Percentiles rank a stretch among this genome's conserved stretches.
These are phyloP conservation scores for Fragaria ananassa DNA, from an alignment of 306 rosid genomes.

Conservation along the genomic window DNA sequence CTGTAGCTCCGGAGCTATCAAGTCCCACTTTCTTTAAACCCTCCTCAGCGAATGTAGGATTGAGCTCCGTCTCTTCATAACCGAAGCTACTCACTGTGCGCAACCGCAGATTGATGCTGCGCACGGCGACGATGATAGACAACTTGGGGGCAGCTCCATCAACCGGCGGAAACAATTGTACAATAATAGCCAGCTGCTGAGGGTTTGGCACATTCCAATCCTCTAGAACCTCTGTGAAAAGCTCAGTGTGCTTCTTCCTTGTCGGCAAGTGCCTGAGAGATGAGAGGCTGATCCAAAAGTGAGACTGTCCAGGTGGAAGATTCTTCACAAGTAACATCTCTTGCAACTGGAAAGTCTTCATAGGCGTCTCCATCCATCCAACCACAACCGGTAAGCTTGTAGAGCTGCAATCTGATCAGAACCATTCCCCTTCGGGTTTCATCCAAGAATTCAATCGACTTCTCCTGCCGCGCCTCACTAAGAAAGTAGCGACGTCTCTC, in stretches of 20 bases:
- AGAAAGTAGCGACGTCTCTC: neutral
- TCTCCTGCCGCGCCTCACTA: neutral
- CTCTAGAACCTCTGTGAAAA: neutral
- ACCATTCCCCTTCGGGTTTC: neutral
- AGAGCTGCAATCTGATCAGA: slow-evolving; percentile 1
- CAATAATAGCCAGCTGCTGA: neutral
- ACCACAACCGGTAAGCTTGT: neutral
- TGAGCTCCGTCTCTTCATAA: neutral
- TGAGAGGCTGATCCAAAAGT: neutral
- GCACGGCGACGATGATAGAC: neutral
- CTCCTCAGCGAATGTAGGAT: neutral
- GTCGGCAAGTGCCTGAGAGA: neutral
- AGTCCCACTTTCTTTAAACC: too few relatives aligned
- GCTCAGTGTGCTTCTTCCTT: neutral
- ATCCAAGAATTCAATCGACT: neutral
- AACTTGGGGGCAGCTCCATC: neutral
- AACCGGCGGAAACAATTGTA: neutral
- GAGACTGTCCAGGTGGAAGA: neutral
- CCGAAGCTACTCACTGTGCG: neutral
- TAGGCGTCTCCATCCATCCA: neutral
- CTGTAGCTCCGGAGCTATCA: neutral
- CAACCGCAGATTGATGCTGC: neutral
- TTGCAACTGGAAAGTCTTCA: neutral
- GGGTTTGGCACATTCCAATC: neutral
- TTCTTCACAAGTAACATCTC: neutral